Base-by-base conservation (phyloP, 345 rosid genomes). In the Eucalyptus curtisii region DNA sequence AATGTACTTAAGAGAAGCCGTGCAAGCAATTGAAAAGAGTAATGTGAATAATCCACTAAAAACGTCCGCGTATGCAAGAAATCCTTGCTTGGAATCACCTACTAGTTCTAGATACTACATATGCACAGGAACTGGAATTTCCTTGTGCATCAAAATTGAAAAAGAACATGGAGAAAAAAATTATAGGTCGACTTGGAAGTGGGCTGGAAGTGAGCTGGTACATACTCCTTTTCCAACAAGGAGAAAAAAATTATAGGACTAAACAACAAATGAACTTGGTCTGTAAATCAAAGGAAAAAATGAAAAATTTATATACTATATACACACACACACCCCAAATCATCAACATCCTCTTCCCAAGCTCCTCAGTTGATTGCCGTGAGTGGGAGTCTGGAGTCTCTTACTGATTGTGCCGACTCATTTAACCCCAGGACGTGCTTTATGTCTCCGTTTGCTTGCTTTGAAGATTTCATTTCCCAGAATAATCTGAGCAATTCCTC, bases 381-480 rank as follows among this genome's bases (percentile, higher is more conserved):
- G 89, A 98, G 96, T 24, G 99, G 99, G 91, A 92, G 91, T 90
- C 99, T 94, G 81, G 99, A 91, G 93, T 97, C 99, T 88, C 94
- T 92, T 80, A 93, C 45, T 31, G 98, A 94, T 89, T 94, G 98
- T 44, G 97, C 94, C 48, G 94, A 93, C 64, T 94, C 98, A 33
- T 93, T 91, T 85, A 93, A 90, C 5, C 91, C 96, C 37, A 89
- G 86, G 27, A 93, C 71, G 80, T 95, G 93, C 92, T 96, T 98
- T 76, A 89, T 88, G 87, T 98, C 99, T 47, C 99, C 99, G 79
- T 98, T 96, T 68, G 93, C 92, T 89, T 91, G 96, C 92, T 94
- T 97, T 52, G 92, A 86, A 17, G 93, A 89, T 89, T 92, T 97
- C 27, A 92, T 89, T 82, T 97, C 99, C 95, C 96, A 94, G 92